These are phyloP conservation scores for Hemerocallis citrina DNA, from an alignment of 106 monocot genomes.

Conservation along the genomic window DNA sequence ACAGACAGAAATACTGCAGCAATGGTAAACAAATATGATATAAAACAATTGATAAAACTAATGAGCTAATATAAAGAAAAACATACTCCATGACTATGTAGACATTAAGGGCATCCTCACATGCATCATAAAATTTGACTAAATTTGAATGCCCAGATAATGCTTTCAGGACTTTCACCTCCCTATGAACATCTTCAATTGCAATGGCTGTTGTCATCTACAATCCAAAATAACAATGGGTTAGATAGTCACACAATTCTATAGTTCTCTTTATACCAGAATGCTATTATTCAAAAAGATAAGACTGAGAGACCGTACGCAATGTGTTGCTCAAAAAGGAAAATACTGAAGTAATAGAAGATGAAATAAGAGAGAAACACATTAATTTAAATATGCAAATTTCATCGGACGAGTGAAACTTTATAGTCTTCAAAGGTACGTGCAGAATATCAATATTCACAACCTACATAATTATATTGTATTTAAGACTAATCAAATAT, in stretches of 20 bases:
- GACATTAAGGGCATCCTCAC: constrained; percentile 60
- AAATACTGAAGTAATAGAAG: neutral
- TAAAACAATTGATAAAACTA: neutral
- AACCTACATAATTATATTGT: too few species aligned
- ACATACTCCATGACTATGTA: constrained; percentile 85
- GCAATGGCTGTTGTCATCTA: constrained; percentile 83
- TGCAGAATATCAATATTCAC: too few species aligned
- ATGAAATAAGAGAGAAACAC: neutral
- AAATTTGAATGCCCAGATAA: constrained; percentile 57
- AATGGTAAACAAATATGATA: too few species aligned
- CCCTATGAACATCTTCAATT: constrained; percentile 82
- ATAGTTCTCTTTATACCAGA: too few species aligned
- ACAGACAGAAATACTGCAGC: too few species aligned
- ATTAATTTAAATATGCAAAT: neutral
- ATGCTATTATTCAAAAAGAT: neutral
- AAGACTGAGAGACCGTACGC: neutral
- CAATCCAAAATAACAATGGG: neutral
- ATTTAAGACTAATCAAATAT: too few species aligned
- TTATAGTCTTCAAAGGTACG: too few species aligned
- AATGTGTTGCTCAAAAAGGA: neutral
- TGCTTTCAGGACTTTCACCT: constrained; percentile 66
- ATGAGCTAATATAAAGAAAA: constrained; percentile 12
- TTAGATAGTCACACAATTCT: neutral
- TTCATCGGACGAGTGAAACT: neutral
- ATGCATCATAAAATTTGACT: constrained; percentile 78